Percentiles rank a stretch among this genome's conserved stretches.
These are phyloP conservation scores for Lunularia cruciata DNA, from an alignment of 225 moss, liverwort and hornwort species.

Conservation along the genomic window DNA sequence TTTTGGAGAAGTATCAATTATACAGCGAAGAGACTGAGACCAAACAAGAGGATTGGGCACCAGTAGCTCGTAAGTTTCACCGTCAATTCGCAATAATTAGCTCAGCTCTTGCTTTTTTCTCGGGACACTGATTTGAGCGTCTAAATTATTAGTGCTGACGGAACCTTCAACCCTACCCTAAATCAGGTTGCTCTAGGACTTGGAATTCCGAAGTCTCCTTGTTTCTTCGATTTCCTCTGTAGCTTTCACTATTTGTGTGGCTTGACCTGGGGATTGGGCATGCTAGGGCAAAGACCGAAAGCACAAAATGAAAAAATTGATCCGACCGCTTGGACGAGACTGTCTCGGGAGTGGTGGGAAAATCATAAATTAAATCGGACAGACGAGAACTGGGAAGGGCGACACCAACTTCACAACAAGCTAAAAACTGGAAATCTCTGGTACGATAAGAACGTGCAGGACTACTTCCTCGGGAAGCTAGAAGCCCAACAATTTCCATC, in stretches of 20 bases:
- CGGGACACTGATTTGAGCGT: no score
- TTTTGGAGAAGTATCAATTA: not conserved
- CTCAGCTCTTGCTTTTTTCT: no score
- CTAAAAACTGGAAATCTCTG: constrained; percentile 17
- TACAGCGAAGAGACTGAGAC: not conserved
- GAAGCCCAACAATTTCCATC: constrained; percentile 30
- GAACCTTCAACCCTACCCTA: no score
- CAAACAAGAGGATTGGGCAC: not conserved
- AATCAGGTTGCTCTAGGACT: no score
- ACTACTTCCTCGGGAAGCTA: constrained; percentile 25
- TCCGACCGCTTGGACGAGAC: constrained; percentile 22
- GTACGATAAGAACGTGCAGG: constrained; percentile 26
- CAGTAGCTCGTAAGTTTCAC: constrained; percentile 2
- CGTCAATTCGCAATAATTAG: no score
- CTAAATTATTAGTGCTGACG: no score
- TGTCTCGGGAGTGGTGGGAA: constrained; percentile 29
- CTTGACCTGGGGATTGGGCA: not conserved
- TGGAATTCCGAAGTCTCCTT: not conserved
- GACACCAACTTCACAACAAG: constrained; percentile 21
- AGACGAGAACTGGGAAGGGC: constrained; percentile 32
- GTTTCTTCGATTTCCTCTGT: not conserved
- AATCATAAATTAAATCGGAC: not conserved
- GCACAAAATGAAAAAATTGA: not conserved
- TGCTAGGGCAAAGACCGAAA: not conserved
- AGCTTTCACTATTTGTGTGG: not conserved